Base-by-base conservation (phyloP, 257 asterid genomes). In the Capsicum chinense region DNA sequence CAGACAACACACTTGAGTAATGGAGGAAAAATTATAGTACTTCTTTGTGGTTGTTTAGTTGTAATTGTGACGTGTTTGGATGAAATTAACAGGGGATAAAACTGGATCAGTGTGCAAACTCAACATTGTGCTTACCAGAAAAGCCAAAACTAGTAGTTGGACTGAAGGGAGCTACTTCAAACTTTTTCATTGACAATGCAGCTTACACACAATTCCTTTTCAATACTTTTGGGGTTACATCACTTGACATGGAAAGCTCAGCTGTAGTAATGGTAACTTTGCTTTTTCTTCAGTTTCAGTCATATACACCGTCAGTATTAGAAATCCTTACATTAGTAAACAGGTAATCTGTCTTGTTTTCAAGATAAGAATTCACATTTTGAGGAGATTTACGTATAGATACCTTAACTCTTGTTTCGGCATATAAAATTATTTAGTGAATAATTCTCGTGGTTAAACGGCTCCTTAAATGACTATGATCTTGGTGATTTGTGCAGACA, bases 161-260 rank as follows among this genome's bases (percentile, higher is more conserved):
- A 19, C 54, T 92, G 6, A 91, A 79, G 79, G 94, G 93, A 3
- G 79, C 92, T 26, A 92, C 93, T 15, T 84, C 94, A 79, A 86
- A 92, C 79, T 52, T 79, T 12, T 92, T 92, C 84, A 54, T 92
- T 33, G 93, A 91, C 87, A 92, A 92, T 89, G 92, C 92, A 81
- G 88, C 90, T 84, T 92, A 91, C 35, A 89, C 94, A 56, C 84
- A 89, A 37, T 92, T 91, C 83, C 85, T 92, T 63, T 89, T 81
- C 86, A 85, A 85, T 54, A 90, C 87, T 69, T 91, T 92, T 64
- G 87, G 83, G 59, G 92, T 91, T 76, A 87, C 97, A 19, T 88
- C 93, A 2, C 81, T 90, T 69, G 97, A 92, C 76, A 92, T 92
- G 94, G 97, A 92, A 89, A 90, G 91, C 84, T 84, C 90, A 56